Percentiles rank a stretch among this genome's conserved stretches.
Conservation (phyloP, 805 yeast genomes). For the Zygotorulaspora chibaensis region DNA sequence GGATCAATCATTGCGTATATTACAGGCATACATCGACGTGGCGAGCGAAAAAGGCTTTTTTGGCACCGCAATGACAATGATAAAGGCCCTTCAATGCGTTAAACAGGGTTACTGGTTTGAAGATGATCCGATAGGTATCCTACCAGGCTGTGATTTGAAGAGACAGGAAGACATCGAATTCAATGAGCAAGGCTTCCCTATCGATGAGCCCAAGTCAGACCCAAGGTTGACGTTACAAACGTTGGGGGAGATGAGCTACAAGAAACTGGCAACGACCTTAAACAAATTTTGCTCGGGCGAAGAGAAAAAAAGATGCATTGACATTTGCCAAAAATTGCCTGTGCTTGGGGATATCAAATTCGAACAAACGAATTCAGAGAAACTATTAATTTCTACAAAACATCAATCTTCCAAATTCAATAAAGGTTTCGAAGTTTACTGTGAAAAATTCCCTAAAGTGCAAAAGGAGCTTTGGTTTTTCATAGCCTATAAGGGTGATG, state of each 20-base stretch:
- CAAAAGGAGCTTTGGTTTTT: conserved; percentile 95
- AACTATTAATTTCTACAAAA: conserved; percentile 42
- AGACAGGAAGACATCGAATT: conserved; percentile 24
- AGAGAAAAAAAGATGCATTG: conserved; percentile 47
- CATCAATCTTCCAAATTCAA: conserved; percentile 49
- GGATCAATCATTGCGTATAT: conserved; percentile 89
- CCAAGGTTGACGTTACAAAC: conserved; percentile 33
- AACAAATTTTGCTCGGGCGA: conserved; percentile 37
- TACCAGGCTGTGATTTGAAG: conserved; percentile 39
- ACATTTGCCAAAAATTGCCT: conserved; percentile 57
- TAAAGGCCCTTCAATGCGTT: conserved; percentile 74
- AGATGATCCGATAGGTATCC: conserved; percentile 55
- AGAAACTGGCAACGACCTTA: conserved; percentile 24
- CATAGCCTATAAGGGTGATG: conserved; percentile 49
- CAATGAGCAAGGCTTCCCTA: conserved; percentile 21
- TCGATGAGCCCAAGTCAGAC: background rate
- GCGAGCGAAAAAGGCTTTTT: conserved; percentile 79
- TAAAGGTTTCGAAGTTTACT: conserved; percentile 60
- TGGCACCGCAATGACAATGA: conserved; percentile 54
- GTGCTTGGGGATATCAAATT: conserved; percentile 42
- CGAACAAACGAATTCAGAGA: conserved; percentile 36
- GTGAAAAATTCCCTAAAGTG: conserved; percentile 81
- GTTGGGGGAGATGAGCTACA: conserved; percentile 41
- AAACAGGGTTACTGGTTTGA: conserved; percentile 89
- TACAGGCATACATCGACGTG: conserved; percentile 89